Conservation (phyloP, 371 early-diverging fungal genomes). For the Lichtheimia ornata region DNA sequence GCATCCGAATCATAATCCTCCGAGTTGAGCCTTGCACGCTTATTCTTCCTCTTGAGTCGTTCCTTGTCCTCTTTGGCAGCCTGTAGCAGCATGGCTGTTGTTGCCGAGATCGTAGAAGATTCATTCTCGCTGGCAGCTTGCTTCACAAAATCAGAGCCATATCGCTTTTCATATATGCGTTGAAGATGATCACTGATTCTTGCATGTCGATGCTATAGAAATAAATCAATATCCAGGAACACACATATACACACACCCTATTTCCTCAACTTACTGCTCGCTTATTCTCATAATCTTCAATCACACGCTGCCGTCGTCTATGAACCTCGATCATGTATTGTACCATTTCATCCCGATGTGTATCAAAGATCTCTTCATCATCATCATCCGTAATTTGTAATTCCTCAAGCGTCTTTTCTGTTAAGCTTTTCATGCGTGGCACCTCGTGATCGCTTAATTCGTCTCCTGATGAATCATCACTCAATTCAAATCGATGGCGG, state of each 20-base stretch:
- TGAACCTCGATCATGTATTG: constrained; percentile 50
- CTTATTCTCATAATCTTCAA: constrained; percentile 47
- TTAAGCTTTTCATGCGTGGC: constrained; percentile 12
- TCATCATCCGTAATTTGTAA: constrained; percentile 25
- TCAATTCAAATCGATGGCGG: constrained; percentile 13
- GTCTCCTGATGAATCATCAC: constrained; percentile 31
- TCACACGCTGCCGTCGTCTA: constrained; percentile 28
- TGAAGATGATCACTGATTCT: constrained; percentile 36
- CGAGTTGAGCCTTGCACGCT: constrained; percentile 10
- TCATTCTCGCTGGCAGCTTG: constrained; percentile 7
- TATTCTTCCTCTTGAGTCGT: constrained; percentile 17
- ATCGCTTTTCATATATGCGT: constrained; percentile 38
- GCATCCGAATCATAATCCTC: constrained; percentile 8
- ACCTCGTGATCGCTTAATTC: constrained; percentile 26
- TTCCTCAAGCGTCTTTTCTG: constrained; percentile 27
- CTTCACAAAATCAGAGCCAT: constrained; percentile 30
- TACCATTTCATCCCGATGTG: constrained; percentile 38
- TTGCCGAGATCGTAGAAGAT: neutral
- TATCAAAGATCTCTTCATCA: constrained; percentile 36
- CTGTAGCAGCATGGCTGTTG: constrained; percentile 13
- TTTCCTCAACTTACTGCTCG: constrained; percentile 28
- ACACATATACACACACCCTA: neutral
- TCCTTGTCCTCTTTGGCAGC: constrained; percentile 36
- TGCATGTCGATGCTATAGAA: constrained; percentile 24
- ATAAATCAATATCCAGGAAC: neutral